A percentile compares a stretch with the other conserved stretches of the same genome.
Conservation (phyloP, 768 basidiomycete genomes). For the Phlebiopsis flavidoalba region DNA sequence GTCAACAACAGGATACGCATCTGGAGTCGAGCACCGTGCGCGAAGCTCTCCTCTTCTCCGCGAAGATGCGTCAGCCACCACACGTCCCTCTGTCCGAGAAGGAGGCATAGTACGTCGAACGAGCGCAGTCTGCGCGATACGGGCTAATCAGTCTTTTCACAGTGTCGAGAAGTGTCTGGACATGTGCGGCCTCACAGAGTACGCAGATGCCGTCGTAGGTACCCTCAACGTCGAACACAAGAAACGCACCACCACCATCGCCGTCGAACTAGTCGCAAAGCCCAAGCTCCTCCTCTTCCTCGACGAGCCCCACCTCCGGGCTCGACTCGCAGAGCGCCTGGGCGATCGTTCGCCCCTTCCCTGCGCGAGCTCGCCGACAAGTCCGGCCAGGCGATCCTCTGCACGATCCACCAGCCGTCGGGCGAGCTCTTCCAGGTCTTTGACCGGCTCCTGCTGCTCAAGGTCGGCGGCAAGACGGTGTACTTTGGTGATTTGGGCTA, state of each 20-base stretch:
- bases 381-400: conserved; percentile 80
- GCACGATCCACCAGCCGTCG: conserved; percentile 77
- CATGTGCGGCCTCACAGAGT: conserved; percentile 61
- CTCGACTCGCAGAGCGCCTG: conserved; percentile 85
- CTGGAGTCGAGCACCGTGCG: conserved; percentile 70
- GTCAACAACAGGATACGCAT: conserved; percentile 84
- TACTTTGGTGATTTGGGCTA: conserved; percentile 68
- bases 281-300: conserved; percentile 79
- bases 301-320: conserved; percentile 85
- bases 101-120: conserved; percentile 60
- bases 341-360: conserved; percentile 76
- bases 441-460: conserved; percentile 71
- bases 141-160: neutral
- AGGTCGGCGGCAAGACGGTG: conserved; percentile 67
- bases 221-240: conserved; percentile 64
- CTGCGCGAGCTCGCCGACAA: conserved; percentile 69
- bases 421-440: conserved; percentile 83
- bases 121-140: neutral
- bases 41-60: conserved; percentile 78
- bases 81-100: conserved; percentile 65
- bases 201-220: conserved; percentile 65
- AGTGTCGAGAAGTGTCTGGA: conserved; percentile 52
- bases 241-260: conserved; percentile 76
- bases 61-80: conserved; percentile 69
- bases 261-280: conserved; percentile 85